Evolutionary conservation across 1,284 basidiomycete genomes (phyloP).

Genomic region (Macrocystidia cucumis): DNA sequence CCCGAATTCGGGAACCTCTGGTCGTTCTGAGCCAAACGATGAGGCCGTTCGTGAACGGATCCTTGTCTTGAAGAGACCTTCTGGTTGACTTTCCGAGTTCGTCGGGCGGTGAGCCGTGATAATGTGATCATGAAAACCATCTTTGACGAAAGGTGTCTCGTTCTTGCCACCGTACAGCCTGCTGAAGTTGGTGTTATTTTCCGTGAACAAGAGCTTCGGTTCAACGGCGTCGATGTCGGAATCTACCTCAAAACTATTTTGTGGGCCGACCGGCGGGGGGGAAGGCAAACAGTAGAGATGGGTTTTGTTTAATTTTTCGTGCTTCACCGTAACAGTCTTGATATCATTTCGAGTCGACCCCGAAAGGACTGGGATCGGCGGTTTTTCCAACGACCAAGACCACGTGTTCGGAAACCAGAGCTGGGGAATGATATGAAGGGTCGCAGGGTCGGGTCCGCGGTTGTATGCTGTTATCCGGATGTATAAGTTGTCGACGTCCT

Average conservation of each 20-base stretch:
- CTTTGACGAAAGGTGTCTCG: constrained; percentile 82
- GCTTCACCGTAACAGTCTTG: constrained; percentile 65
- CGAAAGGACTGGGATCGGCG: constrained; percentile 68
- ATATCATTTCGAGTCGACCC: constrained; percentile 46
- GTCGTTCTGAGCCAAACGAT: constrained; percentile 25
- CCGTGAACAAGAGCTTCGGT: constrained; percentile 86
- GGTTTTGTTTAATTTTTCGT: constrained; percentile 68
- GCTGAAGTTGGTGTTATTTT: constrained; percentile 95
- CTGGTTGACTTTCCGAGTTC: constrained; percentile 27
- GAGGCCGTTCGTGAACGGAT: constrained; percentile 43
- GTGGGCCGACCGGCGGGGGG: constrained; percentile 80
- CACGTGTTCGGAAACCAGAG: constrained; percentile 97
- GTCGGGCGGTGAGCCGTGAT: constrained; percentile 76
- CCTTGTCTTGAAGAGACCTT: constrained; percentile 35
- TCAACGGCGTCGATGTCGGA: constrained; percentile 62
- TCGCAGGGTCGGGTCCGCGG: constrained; percentile 93
- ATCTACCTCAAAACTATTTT: constrained; percentile 50
- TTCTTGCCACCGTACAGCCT: constrained; percentile 89
- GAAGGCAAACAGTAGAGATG: constrained; percentile 89
- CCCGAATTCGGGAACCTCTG: constrained; percentile 31
- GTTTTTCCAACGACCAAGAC: constrained; percentile 88
- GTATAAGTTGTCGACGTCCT: constrained; percentile 83
- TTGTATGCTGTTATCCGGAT: constrained; percentile 96
- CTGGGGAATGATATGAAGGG: constrained; percentile 91
- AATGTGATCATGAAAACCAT: constrained; percentile 98